Evolutionary conservation across 176 grass and related monocot genomes (phyloP).

Genomic region (Carex littledalei): DNA sequence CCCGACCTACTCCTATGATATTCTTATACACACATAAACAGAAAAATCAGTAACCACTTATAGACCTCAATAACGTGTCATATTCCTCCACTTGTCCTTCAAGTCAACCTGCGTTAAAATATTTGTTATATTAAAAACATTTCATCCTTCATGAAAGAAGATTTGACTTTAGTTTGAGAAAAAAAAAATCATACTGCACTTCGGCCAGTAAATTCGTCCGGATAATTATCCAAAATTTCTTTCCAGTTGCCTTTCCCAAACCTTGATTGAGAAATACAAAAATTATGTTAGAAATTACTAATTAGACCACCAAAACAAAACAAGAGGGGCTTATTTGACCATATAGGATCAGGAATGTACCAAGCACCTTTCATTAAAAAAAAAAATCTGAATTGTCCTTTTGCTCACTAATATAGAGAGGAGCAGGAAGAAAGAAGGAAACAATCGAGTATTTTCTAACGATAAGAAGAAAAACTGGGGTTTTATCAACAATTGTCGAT

Average conservation of each 20-base stretch:
- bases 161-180: neutral
- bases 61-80: conserved; percentile 33
- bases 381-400: neutral
- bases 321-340: neutral
- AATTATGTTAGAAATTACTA: neutral
- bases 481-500: neutral
- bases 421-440: neutral
- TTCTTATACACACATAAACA: neutral
- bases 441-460: neutral
- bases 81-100: conserved; percentile 95
- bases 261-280: conserved; percentile 27
- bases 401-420: neutral
- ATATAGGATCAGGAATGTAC: neutral
- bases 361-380: neutral
- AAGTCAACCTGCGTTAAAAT: conserved; percentile 44
- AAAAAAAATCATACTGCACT: conserved; percentile 33
- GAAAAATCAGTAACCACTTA: neutral
- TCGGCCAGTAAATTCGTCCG: conserved; percentile 53
- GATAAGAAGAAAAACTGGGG: neutral
- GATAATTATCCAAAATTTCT: conserved; percentile 40
- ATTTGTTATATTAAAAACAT: neutral
- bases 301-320: conserved; percentile 1
- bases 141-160: neutral
- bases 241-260: conserved; percentile 63
- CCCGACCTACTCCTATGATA: neutral